phyloP scores from a whole-genome alignment of 208 protist species.

The Acanthamoeba royreba region DNA sequence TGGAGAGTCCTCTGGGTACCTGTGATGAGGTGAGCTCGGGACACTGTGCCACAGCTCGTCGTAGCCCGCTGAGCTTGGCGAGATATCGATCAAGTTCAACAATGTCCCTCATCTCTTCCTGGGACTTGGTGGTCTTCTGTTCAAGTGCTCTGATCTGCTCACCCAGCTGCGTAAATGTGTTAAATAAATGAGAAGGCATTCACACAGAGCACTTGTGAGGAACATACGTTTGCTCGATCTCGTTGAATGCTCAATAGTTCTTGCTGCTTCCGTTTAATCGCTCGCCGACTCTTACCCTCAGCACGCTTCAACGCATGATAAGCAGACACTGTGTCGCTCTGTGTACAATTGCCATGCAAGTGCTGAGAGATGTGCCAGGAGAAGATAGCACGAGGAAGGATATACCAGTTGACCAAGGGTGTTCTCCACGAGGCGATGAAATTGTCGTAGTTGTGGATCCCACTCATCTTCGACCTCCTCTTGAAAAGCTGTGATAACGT shows the following conservation, averaged over 20 bases:
- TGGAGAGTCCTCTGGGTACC: not conserved
- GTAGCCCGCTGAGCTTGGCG: not conserved
- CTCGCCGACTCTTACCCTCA: not conserved
- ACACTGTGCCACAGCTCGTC: not conserved
- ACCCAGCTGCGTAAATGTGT: not conserved
- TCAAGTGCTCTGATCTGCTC: not conserved
- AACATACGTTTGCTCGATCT: not conserved
- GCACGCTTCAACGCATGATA: not conserved
- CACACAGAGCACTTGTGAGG: not conserved
- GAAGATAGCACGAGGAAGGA: too few relatives aligned
- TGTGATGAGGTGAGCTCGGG: not conserved
- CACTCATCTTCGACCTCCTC: too few relatives aligned
- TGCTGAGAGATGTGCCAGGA: too few relatives aligned
- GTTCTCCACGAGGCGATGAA: too few relatives aligned
- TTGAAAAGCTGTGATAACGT: too few relatives aligned
- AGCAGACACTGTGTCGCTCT: not conserved
- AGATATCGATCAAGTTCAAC: not conserved
- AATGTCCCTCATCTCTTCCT: not conserved
- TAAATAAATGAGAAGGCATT: not conserved
- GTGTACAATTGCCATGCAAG: too few relatives aligned
- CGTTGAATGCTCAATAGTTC: not conserved
- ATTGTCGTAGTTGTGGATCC: too few relatives aligned
- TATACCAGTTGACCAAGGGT: too few relatives aligned
- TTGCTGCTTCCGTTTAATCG: not conserved
- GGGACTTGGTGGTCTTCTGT: not conserved